These are phyloP conservation scores for Vigna trinervia DNA, from an alignment of 306 rosid species.

Conservation along the genomic window DNA sequence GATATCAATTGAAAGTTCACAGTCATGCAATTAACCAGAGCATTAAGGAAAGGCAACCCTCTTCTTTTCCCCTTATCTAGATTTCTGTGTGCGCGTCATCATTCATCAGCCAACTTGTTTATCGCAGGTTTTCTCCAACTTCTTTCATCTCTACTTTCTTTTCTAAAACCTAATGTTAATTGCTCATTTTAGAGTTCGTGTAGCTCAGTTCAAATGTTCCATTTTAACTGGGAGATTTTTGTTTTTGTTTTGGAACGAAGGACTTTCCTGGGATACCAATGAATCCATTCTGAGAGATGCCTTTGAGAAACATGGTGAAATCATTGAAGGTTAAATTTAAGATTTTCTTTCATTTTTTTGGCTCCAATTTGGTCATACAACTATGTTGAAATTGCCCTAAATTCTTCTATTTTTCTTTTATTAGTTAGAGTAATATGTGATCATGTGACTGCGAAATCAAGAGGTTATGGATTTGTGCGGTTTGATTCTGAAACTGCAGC, in stretches of 20 bases:
- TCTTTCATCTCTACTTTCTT: not conserved
- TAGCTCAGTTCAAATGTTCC: not conserved
- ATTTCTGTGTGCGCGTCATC: conserved; percentile 40
- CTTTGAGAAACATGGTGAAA: conserved; percentile 64
- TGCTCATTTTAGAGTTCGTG: not conserved
- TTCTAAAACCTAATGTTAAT: not conserved
- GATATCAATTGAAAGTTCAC: not conserved
- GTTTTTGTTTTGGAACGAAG: conserved; percentile 44
- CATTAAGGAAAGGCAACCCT: conserved; percentile 31
- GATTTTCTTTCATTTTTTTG: not conserved
- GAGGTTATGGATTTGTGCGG: conserved; percentile 69
- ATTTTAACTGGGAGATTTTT: not conserved
- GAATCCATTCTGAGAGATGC: conserved; percentile 67
- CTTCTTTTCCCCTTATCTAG: conserved; percentile 40
- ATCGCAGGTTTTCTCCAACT: conserved; percentile 56
- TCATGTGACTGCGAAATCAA: conserved; percentile 67
- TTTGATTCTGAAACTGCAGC: conserved; percentile 65
- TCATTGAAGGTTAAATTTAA: conserved; percentile 61
- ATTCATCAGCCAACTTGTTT: conserved; percentile 55
- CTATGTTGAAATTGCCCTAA: not conserved
- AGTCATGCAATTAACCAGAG: conserved; percentile 41
- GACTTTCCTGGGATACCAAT: conserved; percentile 73
- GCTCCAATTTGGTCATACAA: conserved; percentile 18
- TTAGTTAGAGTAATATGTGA: conserved; percentile 73
- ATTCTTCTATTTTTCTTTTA: not conserved